phyloP scores from a whole-genome alignment of 257 asterid genomes.

The Phtheirospermum japonicum region DNA sequence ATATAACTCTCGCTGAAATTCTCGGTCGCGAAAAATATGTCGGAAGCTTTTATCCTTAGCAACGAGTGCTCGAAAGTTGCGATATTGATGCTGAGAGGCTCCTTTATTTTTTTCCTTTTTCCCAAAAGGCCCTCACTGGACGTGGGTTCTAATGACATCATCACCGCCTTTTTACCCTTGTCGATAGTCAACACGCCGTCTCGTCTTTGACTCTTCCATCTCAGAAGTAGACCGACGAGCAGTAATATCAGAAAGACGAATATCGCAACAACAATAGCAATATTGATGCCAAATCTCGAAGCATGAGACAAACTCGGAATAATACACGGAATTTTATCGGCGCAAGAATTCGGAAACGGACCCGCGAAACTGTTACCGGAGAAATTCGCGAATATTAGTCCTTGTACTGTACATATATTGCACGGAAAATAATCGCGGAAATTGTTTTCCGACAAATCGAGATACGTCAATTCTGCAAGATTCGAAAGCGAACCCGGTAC shows the following conservation, averaged over 20 bases:
- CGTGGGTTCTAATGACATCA: slow-evolving; percentile 33
- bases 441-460: slow-evolving; percentile 67
- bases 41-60: slow-evolving; percentile 54
- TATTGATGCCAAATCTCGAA: slow-evolving; percentile 22
- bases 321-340: slow-evolving; percentile 32
- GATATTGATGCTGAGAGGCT: slow-evolving; percentile 72
- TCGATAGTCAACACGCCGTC: slow-evolving; percentile 25
- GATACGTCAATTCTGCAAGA: slow-evolving; percentile 61
- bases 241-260: slow-evolving; percentile 34
- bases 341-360: slow-evolving; percentile 43
- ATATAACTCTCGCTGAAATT: slow-evolving; percentile 66
- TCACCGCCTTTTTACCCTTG: slow-evolving; percentile 38
- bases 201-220: slow-evolving; percentile 35
- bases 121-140: slow-evolving; percentile 44
- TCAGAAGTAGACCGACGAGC: slow-evolving; percentile 37
- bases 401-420: slow-evolving; percentile 53
- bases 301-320: slow-evolving; percentile 28
- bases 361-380: slow-evolving; percentile 57
- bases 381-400: slow-evolving; percentile 59
- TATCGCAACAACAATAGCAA: slow-evolving; percentile 35
- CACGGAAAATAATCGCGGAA: slow-evolving; percentile 61
- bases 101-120: slow-evolving; percentile 53
- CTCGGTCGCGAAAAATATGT: slow-evolving; percentile 61
- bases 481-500: slow-evolving; percentile 54
- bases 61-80: slow-evolving; percentile 73